These are phyloP conservation scores for Megacollybia marginata DNA, from an alignment of 768 basidiomycete species.

Conservation along the genomic window DNA sequence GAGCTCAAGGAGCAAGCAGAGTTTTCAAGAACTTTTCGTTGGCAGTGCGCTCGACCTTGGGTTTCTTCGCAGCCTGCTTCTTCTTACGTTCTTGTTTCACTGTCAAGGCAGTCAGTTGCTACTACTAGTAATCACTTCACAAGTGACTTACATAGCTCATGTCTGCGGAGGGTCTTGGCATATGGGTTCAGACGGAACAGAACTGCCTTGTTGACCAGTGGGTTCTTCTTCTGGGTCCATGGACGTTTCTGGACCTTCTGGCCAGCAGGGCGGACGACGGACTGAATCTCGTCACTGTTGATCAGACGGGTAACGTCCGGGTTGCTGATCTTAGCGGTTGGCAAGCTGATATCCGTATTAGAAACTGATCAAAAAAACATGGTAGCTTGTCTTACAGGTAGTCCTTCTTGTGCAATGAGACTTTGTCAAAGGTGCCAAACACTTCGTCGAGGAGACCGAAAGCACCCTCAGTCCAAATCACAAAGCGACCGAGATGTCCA, in stretches of 20 bases:
- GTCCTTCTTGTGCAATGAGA: slow-evolving; percentile 81
- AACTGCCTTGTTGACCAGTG: slow-evolving; percentile 86
- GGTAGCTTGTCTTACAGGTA: slow-evolving; percentile 51
- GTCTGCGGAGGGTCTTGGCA: slow-evolving; percentile 87
- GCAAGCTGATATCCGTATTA: slow-evolving; percentile 48
- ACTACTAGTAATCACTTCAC: not conserved
- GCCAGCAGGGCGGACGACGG: slow-evolving; percentile 87
- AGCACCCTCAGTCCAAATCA: slow-evolving; percentile 98
- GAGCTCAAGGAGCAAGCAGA: slow-evolving; percentile 76
- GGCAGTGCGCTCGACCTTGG: slow-evolving; percentile 54
- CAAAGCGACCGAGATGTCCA: slow-evolving; percentile 97
- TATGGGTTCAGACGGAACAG: slow-evolving; percentile 99
- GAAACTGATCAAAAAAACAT: not conserved
- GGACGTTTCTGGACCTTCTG: slow-evolving; percentile 84
- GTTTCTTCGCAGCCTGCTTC: slow-evolving; percentile 57
- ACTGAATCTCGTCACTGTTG: slow-evolving; percentile 98
- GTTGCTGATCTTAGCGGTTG: slow-evolving; percentile 93
- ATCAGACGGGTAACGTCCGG: slow-evolving; percentile 96
- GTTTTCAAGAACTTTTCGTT: slow-evolving; percentile 80
- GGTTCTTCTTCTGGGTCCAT: slow-evolving; percentile 99
- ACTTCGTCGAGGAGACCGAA: slow-evolving; percentile 90
- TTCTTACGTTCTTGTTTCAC: slow-evolving; percentile 78
- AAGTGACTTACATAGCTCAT: slow-evolving; percentile 70
- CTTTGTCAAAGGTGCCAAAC: slow-evolving; percentile 91
- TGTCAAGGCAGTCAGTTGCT: slow-evolving; percentile 19